A percentile compares a stretch with the other conserved stretches of the same genome.
Conservation (phyloP, 495 filamentous ascomycete species). For the Astrothelium macrocarpum region DNA sequence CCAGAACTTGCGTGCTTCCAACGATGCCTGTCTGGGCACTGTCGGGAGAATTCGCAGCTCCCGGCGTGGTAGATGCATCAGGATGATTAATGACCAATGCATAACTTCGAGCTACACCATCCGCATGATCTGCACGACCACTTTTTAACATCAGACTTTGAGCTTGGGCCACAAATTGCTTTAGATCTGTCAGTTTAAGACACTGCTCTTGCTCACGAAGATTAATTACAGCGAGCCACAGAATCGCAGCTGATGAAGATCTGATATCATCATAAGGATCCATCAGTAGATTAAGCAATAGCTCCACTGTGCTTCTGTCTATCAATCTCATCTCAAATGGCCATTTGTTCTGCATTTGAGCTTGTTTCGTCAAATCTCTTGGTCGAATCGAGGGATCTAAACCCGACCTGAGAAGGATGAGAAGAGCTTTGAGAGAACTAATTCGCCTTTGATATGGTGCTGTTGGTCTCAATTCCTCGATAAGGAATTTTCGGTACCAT, state of each 20-base stretch:
- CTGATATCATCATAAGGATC: conserved; percentile 93
- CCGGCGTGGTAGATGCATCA: background rate
- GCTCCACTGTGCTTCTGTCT: conserved; percentile 35
- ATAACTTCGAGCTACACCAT: conserved; percentile 59
- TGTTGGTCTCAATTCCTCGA: conserved; percentile 58
- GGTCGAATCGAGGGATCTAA: conserved; percentile 27
- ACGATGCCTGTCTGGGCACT: background rate
- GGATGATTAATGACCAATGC: conserved; percentile 20
- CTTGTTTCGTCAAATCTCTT: conserved; percentile 24
- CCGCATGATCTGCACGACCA: conserved; percentile 75
- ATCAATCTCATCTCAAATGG: conserved; percentile 47
- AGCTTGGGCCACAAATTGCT: conserved; percentile 37
- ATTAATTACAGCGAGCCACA: conserved; percentile 27
- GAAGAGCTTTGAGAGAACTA: conserved; percentile 60
- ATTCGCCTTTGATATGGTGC: conserved; percentile 81
- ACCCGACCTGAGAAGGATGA: conserved; percentile 50
- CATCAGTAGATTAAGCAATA: conserved; percentile 66
- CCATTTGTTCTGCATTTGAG: conserved; percentile 37
- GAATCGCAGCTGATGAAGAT: conserved; percentile 47
- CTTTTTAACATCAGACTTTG: conserved; percentile 48
- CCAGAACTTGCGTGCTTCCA: conserved; percentile 9
- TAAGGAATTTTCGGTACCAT: conserved; percentile 65
- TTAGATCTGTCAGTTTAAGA: background rate
- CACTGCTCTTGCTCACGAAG: background rate
- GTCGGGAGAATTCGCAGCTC: background rate